phyloP scores from a whole-genome alignment of 2,329 filamentous ascomycete species.

The Ophiostoma tasmaniense region DNA sequence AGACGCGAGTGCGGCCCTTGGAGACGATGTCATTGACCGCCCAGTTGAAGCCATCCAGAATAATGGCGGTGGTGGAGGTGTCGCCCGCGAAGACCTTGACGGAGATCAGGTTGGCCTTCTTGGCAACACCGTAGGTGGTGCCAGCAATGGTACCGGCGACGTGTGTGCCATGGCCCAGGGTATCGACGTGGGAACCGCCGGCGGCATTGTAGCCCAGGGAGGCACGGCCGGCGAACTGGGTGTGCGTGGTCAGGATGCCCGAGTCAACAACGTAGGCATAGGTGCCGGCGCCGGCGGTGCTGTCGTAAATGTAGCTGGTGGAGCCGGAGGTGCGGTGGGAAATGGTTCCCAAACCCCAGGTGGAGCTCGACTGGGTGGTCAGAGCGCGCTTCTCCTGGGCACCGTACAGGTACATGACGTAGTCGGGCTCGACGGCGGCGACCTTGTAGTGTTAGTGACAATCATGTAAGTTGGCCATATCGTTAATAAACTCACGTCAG shows the following conservation, averaged over 20 bases:
- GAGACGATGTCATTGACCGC: constrained; percentile 70
- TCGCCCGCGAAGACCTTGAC: constrained; percentile 99
- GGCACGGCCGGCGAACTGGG: constrained; percentile 92
- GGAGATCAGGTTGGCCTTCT: constrained; percentile 94
- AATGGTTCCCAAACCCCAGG: constrained; percentile 93
- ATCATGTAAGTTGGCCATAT: not conserved
- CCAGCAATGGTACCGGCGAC: constrained; percentile 97
- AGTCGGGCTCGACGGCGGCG: constrained; percentile 28
- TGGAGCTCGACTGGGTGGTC: constrained; percentile 66
- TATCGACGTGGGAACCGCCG: constrained; percentile 79
- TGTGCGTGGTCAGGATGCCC: constrained; percentile 85
- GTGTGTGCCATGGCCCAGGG: constrained; percentile 97
- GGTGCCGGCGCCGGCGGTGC: constrained; percentile 88
- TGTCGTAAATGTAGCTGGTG: constrained; percentile 95
- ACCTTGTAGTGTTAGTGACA: not conserved
- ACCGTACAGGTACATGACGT: constrained; percentile 91
- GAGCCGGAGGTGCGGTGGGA: constrained; percentile 88
- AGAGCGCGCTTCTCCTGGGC: constrained; percentile 56
- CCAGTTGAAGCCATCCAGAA: constrained; percentile 96
- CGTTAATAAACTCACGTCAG: constrained; percentile 42
- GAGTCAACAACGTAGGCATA: constrained; percentile 99
- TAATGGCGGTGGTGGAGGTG: constrained; percentile 96
- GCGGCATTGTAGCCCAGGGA: constrained; percentile 96
- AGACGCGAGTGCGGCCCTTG: constrained; percentile 86
- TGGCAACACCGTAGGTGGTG: constrained; percentile 98